Conservation (phyloP, 257 asterid genomes). For the Mitragyna speciosa region DNA sequence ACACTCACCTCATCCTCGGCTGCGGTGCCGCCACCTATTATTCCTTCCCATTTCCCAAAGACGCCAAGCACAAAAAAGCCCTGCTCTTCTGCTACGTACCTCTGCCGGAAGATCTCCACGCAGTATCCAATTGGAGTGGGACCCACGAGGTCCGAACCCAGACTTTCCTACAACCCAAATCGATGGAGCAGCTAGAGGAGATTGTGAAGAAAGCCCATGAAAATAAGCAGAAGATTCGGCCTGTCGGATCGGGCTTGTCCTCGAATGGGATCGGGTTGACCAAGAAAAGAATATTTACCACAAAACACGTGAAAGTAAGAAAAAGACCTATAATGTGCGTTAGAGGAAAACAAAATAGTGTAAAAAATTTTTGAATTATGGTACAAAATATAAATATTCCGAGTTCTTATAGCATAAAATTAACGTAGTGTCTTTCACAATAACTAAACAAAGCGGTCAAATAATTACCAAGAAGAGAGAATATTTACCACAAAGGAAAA, state of each 20-base stretch:
- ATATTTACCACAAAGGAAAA: too few relatives aligned
- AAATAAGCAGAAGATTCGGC: constrained; percentile 76
- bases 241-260: constrained; percentile 88
- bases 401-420: too few relatives aligned
- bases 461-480: too few relatives aligned
- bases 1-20: constrained; percentile 68
- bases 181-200: constrained; percentile 49
- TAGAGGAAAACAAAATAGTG: too few relatives aligned
- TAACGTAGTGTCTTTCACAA: too few relatives aligned
- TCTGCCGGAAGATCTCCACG: constrained; percentile 83
- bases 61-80: constrained; percentile 80
- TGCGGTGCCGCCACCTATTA: constrained; percentile 88
- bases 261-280: constrained; percentile 94
- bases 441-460: too few relatives aligned
- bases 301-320: too few relatives aligned
- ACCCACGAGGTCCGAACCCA: constrained; percentile 96
- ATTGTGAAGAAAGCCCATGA: constrained; percentile 55
- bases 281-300: too few relatives aligned
- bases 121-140: constrained; percentile 95
- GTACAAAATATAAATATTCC: too few relatives aligned
- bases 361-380: too few relatives aligned
- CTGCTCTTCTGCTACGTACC: constrained; percentile 92
- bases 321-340: too few relatives aligned
- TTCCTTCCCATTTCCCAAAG: constrained; percentile 76
- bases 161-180: constrained; percentile 77